These are phyloP conservation scores for Colletotrichum sidae DNA, from an alignment of 2,329 filamentous ascomycete species.

Conservation along the genomic window DNA sequence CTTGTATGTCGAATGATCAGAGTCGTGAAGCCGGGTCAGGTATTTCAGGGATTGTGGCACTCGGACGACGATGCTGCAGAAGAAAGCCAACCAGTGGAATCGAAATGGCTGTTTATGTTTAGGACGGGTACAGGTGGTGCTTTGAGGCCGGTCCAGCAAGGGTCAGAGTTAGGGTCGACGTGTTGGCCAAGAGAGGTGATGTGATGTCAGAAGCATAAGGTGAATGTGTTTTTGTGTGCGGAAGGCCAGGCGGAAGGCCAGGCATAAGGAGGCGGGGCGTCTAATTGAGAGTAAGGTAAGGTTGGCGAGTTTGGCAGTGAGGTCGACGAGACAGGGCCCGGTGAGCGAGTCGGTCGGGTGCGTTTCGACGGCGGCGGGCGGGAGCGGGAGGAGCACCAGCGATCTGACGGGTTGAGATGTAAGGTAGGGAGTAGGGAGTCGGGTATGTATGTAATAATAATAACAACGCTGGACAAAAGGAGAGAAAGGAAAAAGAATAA, in stretches of 20 bases:
- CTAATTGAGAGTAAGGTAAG: constrained; percentile 2
- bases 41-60: no score
- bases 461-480: no score
- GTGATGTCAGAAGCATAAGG: neutral
- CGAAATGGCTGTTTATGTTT: constrained; percentile 4
- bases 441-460: no score
- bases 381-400: constrained; percentile 36
- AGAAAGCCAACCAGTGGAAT: neutral
- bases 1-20: no score
- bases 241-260: neutral
- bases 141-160: neutral
- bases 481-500: neutral
- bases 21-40: no score
- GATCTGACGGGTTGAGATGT: constrained; percentile 34
- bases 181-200: constrained; percentile 1
- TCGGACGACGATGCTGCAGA: neutral
- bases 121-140: neutral
- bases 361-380: constrained; percentile 35
- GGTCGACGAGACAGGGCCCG: neutral
- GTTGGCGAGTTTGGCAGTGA: constrained; percentile 5
- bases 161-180: neutral
- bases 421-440: constrained; percentile 2
- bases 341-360: constrained; percentile 32
- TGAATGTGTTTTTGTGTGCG: no score
- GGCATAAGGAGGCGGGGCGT: neutral